Conservation (phyloP, 2,329 filamentous ascomycete genomes). For the Phialophora verrucosa region DNA sequence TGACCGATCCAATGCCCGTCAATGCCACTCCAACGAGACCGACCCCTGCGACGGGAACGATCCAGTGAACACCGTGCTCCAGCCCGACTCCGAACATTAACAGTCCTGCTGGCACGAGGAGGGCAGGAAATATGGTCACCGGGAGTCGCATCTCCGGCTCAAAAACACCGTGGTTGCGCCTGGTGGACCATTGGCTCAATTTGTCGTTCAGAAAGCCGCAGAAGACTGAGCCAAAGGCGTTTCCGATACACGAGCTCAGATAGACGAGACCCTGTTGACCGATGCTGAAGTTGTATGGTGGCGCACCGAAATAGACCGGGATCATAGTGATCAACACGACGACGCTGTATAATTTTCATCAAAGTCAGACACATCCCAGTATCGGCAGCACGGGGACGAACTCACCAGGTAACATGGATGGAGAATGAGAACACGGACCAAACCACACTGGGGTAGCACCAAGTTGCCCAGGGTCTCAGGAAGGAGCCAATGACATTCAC, state of each 20-base stretch:
- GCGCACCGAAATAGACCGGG: slow-evolving; percentile 11
- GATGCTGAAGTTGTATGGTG: slow-evolving; percentile 42
- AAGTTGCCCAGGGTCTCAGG: slow-evolving; percentile 11
- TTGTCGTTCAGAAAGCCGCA: slow-evolving; percentile 52
- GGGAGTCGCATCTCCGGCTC: slow-evolving; percentile 65
- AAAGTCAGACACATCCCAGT: too few relatives aligned
- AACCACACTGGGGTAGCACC: slow-evolving; percentile 16
- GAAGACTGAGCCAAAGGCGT: slow-evolving; percentile 55
- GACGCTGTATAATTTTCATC: not conserved
- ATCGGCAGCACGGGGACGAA: not conserved
- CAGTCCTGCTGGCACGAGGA: slow-evolving; percentile 5
- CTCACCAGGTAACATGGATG: slow-evolving; percentile 15
- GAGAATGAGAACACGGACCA: slow-evolving; percentile 19
- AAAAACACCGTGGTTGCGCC: slow-evolving; percentile 59
- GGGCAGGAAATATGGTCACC: slow-evolving; percentile 46
- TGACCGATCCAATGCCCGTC: not conserved
- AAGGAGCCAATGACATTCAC: slow-evolving; percentile 1
- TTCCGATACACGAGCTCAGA: slow-evolving; percentile 56
- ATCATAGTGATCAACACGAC: slow-evolving; percentile 5
- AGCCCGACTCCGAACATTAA: slow-evolving; percentile 5
- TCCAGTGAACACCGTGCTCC: not conserved
- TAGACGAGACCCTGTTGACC: slow-evolving; percentile 58
- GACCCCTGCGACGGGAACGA: slow-evolving; percentile 1
- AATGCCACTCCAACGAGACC: slow-evolving; percentile 2
- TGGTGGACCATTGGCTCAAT: slow-evolving; percentile 51